Percentiles rank a stretch among this genome's conserved stretches.
phyloP scores from a whole-genome alignment of 805 yeast species.

The Kluyveromyces dobzhanskii region DNA sequence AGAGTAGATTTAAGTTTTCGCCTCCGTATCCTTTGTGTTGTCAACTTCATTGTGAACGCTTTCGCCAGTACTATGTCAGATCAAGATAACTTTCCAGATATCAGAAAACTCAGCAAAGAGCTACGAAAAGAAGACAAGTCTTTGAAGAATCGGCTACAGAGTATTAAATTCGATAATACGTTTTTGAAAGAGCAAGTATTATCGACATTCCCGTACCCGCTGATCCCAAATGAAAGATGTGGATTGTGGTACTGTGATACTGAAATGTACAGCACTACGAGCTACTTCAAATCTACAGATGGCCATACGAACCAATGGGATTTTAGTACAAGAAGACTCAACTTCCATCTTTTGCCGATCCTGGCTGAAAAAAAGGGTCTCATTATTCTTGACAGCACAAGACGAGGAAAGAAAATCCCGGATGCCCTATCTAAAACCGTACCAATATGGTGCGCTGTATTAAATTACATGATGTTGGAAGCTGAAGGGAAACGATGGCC shows the following conservation, averaged over 20 bases:
- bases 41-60: too few species aligned
- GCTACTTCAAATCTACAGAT: conserved; percentile 85
- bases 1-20: too few species aligned
- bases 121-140: conserved; percentile 44
- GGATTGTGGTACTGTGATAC: conserved; percentile 78
- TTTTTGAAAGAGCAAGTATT: conserved; percentile 34
- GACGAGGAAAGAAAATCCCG: conserved; percentile 78
- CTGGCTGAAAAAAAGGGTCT: conserved; percentile 39
- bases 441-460: conserved; percentile 86
- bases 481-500: conserved; percentile 8
- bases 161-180: conserved; percentile 55
- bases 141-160: conserved; percentile 53
- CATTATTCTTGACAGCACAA: conserved; percentile 71
- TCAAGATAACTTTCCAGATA: neutral
- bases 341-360: conserved; percentile 56
- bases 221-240: conserved; percentile 74
- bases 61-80: too few species aligned
- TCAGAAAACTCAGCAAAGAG: conserved; percentile 29
- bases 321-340: conserved; percentile 64
- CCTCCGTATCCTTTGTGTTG: too few species aligned
- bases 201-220: conserved; percentile 36
- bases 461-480: conserved; percentile 47
- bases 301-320: conserved; percentile 82
- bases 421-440: conserved; percentile 82
- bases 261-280: conserved; percentile 32